Evolutionary conservation across 1,284 basidiomycete species (phyloP).

Genomic region (Melampsora abietis-canadensis): DNA sequence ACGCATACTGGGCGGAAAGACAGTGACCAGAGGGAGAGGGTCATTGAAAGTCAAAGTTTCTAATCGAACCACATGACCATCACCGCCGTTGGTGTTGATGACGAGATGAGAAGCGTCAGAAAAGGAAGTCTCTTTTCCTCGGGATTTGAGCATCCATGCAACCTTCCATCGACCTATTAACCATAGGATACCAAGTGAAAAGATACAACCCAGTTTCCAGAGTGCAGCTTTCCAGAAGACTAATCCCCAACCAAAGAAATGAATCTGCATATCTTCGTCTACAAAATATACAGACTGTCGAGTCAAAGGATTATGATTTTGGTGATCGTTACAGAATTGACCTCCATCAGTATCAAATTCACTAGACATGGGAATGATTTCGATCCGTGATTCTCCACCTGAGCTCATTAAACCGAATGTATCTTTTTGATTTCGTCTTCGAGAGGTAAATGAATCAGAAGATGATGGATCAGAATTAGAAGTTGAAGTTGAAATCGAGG

Average conservation of each 20-base stretch:
- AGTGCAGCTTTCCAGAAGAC: slow-evolving; percentile 64
- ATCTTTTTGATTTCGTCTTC: slow-evolving; percentile 45
- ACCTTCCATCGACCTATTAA: slow-evolving; percentile 93
- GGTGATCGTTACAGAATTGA: slow-evolving; percentile 19
- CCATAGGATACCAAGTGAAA: slow-evolving; percentile 72
- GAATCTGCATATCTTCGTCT: slow-evolving; percentile 86
- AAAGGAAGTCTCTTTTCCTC: slow-evolving; percentile 80
- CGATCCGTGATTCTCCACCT: slow-evolving; percentile 36
- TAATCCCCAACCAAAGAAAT: slow-evolving; percentile 83
- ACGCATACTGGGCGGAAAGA: slow-evolving; percentile 61
- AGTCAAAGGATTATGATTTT: slow-evolving; percentile 26
- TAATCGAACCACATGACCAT: slow-evolving; percentile 72
- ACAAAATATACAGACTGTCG: slow-evolving; percentile 80
- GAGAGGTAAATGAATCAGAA: slow-evolving; percentile 40
- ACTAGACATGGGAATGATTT: slow-evolving; percentile 31
- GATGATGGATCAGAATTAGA: slow-evolving; percentile 42
- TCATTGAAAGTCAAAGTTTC: slow-evolving; percentile 69
- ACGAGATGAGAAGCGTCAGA: slow-evolving; percentile 72
- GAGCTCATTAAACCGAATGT: slow-evolving; percentile 36
- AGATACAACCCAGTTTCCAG: slow-evolving; percentile 70
- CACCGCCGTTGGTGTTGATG: slow-evolving; percentile 80
- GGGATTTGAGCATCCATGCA: slow-evolving; percentile 78
- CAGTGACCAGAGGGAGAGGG: slow-evolving; percentile 63
- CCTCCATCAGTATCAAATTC: slow-evolving; percentile 30
- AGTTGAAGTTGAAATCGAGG: slow-evolving; percentile 36